Base-by-base conservation (phyloP, 2,329 filamentous ascomycete species). In the Aspergillus spinulosporus region DNA sequence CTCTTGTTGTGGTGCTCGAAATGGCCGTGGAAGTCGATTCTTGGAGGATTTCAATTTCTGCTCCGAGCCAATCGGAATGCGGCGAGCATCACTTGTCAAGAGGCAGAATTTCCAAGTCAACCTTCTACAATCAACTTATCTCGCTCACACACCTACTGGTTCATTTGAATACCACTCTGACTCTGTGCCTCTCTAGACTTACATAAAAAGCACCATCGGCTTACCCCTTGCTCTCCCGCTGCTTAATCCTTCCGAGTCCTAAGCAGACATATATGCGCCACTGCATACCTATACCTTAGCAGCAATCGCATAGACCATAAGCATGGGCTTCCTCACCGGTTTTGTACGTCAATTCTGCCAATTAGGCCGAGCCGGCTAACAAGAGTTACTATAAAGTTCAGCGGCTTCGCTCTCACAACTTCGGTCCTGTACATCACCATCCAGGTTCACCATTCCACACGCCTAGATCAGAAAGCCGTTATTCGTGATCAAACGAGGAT, bases 341-440 rank as follows among this genome's bases (percentile, higher is more conserved):
- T 89, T 92, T 72, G 89, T 92, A 81, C 62, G 87, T 52, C 49
- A 2, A 4, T 4, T 49, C 42, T 9, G 2, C 32, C 14, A 37
- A 40, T 32, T 28, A 12, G 7, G 14, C 32, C 29, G 14, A 14
- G 29, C 45, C 31, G 6, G 49, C 52, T 62, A 60, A 62, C 40
- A 28, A 28, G 49, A 47, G 28, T 7, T 8, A 51, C 14, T 4
- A 28, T 37, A 26, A 14, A 29, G 88, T 84, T 88, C 62, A 87
- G 88, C 68, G 89, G 89, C 63, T 84, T 90, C 54, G 88, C 89
- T 62, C 79, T 93, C 59, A 92, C 89, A 48, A 84, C 90, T 58
- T 86, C 86, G 42, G 69, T 89, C 58, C 83, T 89, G 66, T 92
- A 91, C 74, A 80, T 92, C 54, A 85, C 86, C 48, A 76, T 90